Percentiles rank a stretch among this genome's conserved stretches.
phyloP scores from a whole-genome alignment of 352 stramenopile species.

The Phytophthora fragariaefolia region DNA sequence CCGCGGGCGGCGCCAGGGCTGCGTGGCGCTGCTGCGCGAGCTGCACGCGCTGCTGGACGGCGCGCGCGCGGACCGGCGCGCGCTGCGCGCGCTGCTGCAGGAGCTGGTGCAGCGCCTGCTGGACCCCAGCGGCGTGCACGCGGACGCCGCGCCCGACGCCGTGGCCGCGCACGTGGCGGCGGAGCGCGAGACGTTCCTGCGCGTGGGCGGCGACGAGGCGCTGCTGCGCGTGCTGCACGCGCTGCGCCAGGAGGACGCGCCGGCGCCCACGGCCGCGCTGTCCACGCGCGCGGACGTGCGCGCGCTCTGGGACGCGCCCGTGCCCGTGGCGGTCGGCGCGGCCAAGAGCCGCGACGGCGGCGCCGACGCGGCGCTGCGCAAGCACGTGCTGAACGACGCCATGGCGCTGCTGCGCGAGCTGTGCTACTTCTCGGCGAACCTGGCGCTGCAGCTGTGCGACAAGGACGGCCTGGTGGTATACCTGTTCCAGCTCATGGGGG shows the following conservation, averaged over 20 bases:
- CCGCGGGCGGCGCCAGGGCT: constrained; percentile 56
- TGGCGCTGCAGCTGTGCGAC: constrained; percentile 75
- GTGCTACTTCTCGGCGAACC: constrained; percentile 77
- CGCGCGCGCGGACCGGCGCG: constrained; percentile 51
- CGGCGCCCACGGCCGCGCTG: constrained; percentile 32
- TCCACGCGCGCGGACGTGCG: no score
- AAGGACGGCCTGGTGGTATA: constrained; percentile 92
- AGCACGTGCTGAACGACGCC: constrained; percentile 73
- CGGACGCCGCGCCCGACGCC: constrained; percentile 24
- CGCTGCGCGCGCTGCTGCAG: constrained; percentile 67
- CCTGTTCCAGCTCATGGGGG: constrained; percentile 93
- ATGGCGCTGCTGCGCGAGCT: constrained; percentile 85
- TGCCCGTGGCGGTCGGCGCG: constrained; percentile 37
- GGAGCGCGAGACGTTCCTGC: constrained; percentile 75
- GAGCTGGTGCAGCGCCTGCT: constrained; percentile 76
- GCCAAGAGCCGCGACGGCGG: constrained; percentile 51
- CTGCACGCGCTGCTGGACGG: constrained; percentile 69
- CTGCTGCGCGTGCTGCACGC: constrained; percentile 76
- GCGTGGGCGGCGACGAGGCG: constrained; percentile 75
- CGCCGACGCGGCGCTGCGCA: constrained; percentile 53
- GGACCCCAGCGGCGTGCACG: constrained; percentile 68
- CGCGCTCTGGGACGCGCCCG: constrained; percentile 58
- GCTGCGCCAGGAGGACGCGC: constrained; percentile 64
- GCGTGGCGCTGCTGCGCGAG: constrained; percentile 67
- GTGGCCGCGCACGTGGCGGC: constrained; percentile 31